A percentile compares a stretch with the other conserved stretches of the same genome.
These are phyloP conservation scores for Brassica balearica DNA, from an alignment of 441 rosid species.

Conservation along the genomic window DNA sequence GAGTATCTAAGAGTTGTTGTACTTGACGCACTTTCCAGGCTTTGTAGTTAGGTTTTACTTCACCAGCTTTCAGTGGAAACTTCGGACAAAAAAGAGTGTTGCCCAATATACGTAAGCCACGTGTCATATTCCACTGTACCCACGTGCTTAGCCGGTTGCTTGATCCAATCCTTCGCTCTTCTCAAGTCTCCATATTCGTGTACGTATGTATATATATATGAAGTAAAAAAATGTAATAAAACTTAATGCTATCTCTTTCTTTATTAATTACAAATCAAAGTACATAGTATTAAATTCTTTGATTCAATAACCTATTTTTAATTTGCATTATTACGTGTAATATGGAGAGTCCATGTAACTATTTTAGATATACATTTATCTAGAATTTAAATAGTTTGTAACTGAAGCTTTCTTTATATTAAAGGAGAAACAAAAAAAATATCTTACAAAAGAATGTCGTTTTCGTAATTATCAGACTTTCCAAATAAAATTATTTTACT, in stretches of 20 bases:
- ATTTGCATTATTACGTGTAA: neutral
- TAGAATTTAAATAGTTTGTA: constrained; percentile 33
- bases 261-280: neutral
- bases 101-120: constrained; percentile 35
- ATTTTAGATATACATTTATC: constrained; percentile 9
- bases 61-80: constrained; percentile 37
- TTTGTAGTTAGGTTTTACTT: constrained; percentile 37
- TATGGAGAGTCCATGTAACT: constrained; percentile 6
- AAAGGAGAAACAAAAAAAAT: constrained; percentile 20
- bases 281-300: neutral
- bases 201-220: constrained; percentile 14
- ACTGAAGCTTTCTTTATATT: constrained; percentile 28
- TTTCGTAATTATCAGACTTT: too few species aligned
- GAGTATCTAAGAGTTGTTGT: constrained; percentile 19
- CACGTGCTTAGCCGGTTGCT: constrained; percentile 41
- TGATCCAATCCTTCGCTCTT: constrained; percentile 26
- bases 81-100: constrained; percentile 14
- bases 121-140: constrained; percentile 9
- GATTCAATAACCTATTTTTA: neutral
- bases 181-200: constrained; percentile 18
- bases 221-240: neutral
- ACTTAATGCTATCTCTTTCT: neutral
- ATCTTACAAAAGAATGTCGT: constrained; percentile 26
- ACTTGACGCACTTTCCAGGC: constrained; percentile 16
- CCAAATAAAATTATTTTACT: too few species aligned